Conservation (phyloP, 1,284 basidiomycete genomes). For the Pisolithus thermaeus region DNA sequence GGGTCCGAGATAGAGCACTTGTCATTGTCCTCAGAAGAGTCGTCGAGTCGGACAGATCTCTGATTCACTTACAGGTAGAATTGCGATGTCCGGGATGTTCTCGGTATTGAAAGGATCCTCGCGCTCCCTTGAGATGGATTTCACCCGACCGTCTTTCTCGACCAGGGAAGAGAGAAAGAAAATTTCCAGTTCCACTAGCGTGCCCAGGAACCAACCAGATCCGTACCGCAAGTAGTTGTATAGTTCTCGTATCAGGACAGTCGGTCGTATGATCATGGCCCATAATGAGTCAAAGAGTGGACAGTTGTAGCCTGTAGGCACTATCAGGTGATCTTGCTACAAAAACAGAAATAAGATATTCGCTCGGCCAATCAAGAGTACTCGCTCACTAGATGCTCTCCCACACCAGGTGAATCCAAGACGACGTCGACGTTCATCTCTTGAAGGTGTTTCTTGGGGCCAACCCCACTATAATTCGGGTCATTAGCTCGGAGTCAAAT, state of each 20-base stretch:
- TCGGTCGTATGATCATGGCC: no score
- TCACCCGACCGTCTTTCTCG: background rate
- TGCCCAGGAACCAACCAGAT: no score
- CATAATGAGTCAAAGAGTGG: no score
- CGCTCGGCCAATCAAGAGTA: background rate
- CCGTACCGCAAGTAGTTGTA: no score
- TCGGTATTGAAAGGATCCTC: conserved; percentile 4
- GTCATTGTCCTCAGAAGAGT: background rate
- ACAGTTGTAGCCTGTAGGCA: conserved; percentile 21
- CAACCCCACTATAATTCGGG: conserved; percentile 18
- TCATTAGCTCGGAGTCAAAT: background rate
- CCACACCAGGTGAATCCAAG: conserved; percentile 30
- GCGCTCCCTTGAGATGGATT: background rate
- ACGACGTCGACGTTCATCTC: conserved; percentile 20
- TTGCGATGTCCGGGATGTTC: conserved; percentile 12
- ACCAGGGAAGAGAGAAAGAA: conserved; percentile 8
- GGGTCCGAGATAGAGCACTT: conserved; percentile 1
- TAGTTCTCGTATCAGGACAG: no score
- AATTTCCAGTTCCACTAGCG: conserved; percentile 7
- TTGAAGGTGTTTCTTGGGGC: conserved; percentile 24
- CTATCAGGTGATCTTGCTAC: conserved; percentile 30
- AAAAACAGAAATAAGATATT: background rate
- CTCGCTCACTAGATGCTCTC: conserved; percentile 18
- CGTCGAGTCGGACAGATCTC: background rate
- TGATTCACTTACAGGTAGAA: conserved; percentile 9